Conservation (phyloP, 306 rosid species). For the Acacia acuminata region DNA sequence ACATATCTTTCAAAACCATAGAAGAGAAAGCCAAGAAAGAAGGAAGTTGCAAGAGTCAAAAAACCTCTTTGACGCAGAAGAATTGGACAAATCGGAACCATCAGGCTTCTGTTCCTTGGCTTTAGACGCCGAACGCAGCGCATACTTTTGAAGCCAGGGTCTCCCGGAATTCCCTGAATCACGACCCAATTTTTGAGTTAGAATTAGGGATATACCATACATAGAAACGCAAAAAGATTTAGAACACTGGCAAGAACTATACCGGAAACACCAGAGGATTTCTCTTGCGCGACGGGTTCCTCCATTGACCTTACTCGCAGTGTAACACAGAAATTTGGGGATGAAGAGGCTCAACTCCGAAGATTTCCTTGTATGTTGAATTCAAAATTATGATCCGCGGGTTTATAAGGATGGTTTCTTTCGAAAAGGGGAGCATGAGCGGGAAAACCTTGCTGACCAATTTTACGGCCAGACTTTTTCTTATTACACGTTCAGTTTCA, state of each 20-base stretch:
- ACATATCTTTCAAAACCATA: too few species aligned
- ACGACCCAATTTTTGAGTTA: not conserved
- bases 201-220: not conserved
- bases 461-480: not conserved
- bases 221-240: not conserved
- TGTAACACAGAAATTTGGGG: not conserved
- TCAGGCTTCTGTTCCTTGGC: conserved; percentile 49
- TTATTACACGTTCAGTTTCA: not conserved
- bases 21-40: not conserved
- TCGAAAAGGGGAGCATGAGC: conserved; percentile 46
- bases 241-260: not conserved
- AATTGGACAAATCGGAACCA: conserved; percentile 37
- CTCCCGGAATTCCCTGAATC: conserved; percentile 51
- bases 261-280: conserved; percentile 45
- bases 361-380: not conserved
- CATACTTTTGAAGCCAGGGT: conserved; percentile 57
- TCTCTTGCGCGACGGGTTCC: conserved; percentile 45
- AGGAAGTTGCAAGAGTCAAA: not conserved
- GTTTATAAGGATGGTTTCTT: conserved; percentile 36
- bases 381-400: not conserved
- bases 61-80: conserved; percentile 63
- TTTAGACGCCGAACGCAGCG: conserved; percentile 63
- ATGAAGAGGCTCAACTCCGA: not conserved
- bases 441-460: conserved; percentile 40
- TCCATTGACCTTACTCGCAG: conserved; percentile 26